phyloP scores from a whole-genome alignment of 441 rosid species.

The Omphalea diandra region DNA sequence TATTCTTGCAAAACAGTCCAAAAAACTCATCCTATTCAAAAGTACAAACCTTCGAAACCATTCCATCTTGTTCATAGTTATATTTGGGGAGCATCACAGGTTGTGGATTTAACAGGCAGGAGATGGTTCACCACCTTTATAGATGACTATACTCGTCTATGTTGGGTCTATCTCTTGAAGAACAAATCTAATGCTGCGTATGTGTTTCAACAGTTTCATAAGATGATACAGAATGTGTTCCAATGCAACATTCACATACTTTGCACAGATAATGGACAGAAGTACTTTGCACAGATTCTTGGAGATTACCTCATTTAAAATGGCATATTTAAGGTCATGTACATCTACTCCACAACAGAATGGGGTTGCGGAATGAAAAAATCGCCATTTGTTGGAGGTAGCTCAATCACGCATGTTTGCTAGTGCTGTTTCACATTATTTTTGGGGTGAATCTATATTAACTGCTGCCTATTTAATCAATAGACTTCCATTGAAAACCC shows the following conservation, averaged over 20 bases:
- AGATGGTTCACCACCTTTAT: not conserved
- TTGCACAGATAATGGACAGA: not conserved
- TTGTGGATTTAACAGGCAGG: not conserved
- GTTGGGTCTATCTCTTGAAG: not conserved
- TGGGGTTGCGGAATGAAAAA: not conserved
- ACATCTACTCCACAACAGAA: not conserved
- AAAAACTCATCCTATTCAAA: not conserved
- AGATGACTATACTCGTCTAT: constrained; percentile 1
- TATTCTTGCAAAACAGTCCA: not conserved
- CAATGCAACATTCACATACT: not conserved
- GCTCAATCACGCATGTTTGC: too few relatives aligned
- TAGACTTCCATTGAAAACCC: not conserved
- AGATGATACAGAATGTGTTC: not conserved
- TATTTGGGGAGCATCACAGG: not conserved
- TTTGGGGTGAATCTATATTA: not conserved
- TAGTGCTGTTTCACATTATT: not conserved
- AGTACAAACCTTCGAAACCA: not conserved
- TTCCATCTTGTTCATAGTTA: not conserved
- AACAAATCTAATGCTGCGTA: not conserved
- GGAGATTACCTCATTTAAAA: not conserved
- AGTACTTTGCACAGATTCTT: not conserved
- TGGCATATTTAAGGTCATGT: not conserved
- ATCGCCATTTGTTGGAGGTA: not conserved
- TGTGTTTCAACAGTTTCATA: not conserved
- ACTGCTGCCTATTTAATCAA: not conserved